These are phyloP conservation scores for Colletotrichum musae DNA, from an alignment of 2,329 filamentous ascomycete species.

Conservation along the genomic window DNA sequence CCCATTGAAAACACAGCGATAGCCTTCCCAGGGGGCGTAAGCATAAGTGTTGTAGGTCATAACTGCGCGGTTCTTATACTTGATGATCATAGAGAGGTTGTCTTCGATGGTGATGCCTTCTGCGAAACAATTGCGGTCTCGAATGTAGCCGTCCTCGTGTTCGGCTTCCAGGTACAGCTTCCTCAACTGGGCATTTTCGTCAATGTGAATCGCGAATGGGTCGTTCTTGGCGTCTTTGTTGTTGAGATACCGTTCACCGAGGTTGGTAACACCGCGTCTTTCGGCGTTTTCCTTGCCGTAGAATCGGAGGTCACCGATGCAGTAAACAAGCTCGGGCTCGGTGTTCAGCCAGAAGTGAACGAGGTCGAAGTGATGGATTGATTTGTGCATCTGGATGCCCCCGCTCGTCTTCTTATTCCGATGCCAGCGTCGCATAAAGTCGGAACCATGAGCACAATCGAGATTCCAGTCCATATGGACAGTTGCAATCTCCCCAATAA, in stretches of 20 bases:
- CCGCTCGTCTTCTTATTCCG: slow-evolving; percentile 62
- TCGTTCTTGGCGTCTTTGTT: slow-evolving; percentile 58
- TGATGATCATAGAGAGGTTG: slow-evolving; percentile 53
- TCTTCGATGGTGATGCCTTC: slow-evolving; percentile 66
- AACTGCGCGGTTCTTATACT: no score
- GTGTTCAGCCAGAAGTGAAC: slow-evolving; percentile 75
- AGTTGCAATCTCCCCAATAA: no score
- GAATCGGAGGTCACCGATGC: slow-evolving; percentile 49
- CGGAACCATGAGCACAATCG: no score
- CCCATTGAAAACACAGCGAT: no score
- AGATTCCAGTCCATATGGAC: no score
- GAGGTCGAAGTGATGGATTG: slow-evolving; percentile 75
- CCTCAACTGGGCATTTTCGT: slow-evolving; percentile 57
- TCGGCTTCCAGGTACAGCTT: slow-evolving; percentile 63
- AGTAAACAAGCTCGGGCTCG: slow-evolving; percentile 69
- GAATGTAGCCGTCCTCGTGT: slow-evolving; percentile 63
- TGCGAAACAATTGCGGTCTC: slow-evolving; percentile 63
- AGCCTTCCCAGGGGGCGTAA: no score
- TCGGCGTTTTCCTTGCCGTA: no score
- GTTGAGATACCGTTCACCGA: slow-evolving; percentile 56
- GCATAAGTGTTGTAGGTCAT: no score
- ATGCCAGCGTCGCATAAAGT: no score
- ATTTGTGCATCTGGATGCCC: slow-evolving; percentile 73
- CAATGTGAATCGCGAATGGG: slow-evolving; percentile 61
- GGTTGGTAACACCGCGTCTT: slow-evolving; percentile 45